Percentiles rank a stretch among this genome's conserved stretches.
phyloP scores from a whole-genome alignment of 306 rosid species.

The Crotalaria pallida region DNA sequence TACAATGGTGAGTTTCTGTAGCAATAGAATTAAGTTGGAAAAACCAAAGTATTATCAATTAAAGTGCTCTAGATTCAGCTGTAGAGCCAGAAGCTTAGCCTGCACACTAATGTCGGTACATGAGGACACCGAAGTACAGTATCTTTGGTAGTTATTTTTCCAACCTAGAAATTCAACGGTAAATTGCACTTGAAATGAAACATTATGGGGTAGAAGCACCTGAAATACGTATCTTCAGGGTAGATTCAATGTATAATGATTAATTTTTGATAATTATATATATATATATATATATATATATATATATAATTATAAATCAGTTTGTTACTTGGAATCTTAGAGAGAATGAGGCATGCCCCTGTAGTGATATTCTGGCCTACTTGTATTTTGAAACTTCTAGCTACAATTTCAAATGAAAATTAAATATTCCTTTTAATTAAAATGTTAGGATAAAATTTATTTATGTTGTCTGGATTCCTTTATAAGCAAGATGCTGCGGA shows the following conservation, averaged over 20 bases:
- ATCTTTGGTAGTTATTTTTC: neutral
- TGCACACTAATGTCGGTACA: neutral
- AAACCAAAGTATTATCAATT: neutral
- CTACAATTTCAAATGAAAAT: neutral
- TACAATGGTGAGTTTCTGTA: neutral
- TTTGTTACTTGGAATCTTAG: neutral
- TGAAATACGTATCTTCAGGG: neutral
- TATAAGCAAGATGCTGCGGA: neutral
- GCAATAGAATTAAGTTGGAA: neutral
- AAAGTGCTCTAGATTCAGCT: neutral
- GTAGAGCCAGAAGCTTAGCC: neutral
- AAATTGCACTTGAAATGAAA: neutral
- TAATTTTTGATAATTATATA: no score
- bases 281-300: no score
- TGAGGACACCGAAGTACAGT: neutral
- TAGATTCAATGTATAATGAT: neutral
- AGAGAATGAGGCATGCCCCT: constrained; percentile 1
- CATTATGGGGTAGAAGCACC: neutral
- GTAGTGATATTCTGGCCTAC: neutral
- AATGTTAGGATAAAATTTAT: neutral
- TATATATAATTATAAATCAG: neutral
- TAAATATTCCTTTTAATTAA: neutral
- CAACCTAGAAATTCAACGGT: neutral
- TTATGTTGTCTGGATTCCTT: neutral
- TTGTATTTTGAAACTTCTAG: constrained; percentile 1